Evolutionary conservation across 176 grass and related monocot genomes (phyloP), one percentile per base, ranked within the genome.

Genomic region (Pontederia paniculata): DNA sequence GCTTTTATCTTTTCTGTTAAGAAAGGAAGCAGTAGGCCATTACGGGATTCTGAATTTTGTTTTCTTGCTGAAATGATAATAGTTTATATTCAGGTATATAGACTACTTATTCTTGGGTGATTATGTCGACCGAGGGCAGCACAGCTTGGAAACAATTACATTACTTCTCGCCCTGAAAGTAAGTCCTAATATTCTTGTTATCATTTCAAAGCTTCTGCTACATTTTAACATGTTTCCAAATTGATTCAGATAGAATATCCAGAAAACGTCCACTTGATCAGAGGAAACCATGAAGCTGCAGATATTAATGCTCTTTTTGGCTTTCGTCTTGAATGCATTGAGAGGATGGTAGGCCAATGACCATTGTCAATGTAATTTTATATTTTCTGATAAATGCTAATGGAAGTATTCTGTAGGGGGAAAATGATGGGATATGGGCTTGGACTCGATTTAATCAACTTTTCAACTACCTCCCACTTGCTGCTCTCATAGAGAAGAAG

Each of bases 101-200:
- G 93, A 97, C 72, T 97, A 97, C 84, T 83, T 97, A 23, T 97
- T 97, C 73, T 90, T 97, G 74, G 91, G 91, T 57, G 91, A 97
- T 72, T 97, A 97, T 84, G 93, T 97, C n/a, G 93, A 97, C 69
- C 74, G 93, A 69, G 86, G 93, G 52, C 93, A 97, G 63, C 93
- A 97, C 52, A 97, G 86, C 72, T 79, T 97, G 78, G 93, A 97
- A 81, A 97, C 93, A 49, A 90, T 97, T 66, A 81, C 86, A 18
- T 74, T 97, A 63, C 86, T 97, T 70, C 93, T 97, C 65, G 93
- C 93, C 68, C 51, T 37, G 5, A 37, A 37, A 37, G 28, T 37
- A 37, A 37, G 28, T 37, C 28, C 28, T 37, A 37, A 37, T 6
- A 37, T 5, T 37, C 28, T 37, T 37, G 28, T 37, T 37, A 37